A percentile compares a stretch with the other conserved stretches of the same genome.
Evolutionary conservation across 768 basidiomycete genomes (phyloP).

Genomic region (Favolaschia claudopus): DNA sequence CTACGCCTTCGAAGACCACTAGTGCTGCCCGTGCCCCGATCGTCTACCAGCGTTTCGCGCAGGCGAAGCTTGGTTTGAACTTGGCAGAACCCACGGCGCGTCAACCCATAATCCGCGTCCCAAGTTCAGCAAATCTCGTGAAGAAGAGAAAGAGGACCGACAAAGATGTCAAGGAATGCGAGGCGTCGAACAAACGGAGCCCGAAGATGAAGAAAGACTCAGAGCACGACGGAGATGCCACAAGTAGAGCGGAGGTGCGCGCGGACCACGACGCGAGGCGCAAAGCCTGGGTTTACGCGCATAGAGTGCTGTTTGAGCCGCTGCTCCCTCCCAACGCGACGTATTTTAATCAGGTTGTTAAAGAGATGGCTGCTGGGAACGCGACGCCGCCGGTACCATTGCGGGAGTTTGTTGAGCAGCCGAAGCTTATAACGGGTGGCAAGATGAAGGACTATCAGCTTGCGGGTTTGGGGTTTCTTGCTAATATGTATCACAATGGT

Average conservation of each 20-base stretch:
- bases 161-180: too few species aligned
- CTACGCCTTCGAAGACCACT: too few species aligned
- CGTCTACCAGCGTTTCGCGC: too few species aligned
- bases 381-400: constrained; percentile 41
- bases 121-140: too few species aligned
- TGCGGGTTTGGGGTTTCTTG: constrained; percentile 70
- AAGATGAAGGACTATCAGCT: constrained; percentile 80
- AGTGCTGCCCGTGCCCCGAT: too few species aligned
- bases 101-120: too few species aligned
- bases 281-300: constrained; percentile 54
- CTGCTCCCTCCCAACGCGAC: constrained; percentile 49
- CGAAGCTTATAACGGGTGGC: constrained; percentile 58
- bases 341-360: constrained; percentile 46
- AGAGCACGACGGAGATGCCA: not conserved
- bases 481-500: constrained; percentile 74
- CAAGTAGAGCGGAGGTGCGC: not conserved
- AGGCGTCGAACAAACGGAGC: too few species aligned
- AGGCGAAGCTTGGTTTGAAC: too few species aligned
- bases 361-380: constrained; percentile 34
- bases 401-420: constrained; percentile 54
- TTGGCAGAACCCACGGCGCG: too few species aligned
- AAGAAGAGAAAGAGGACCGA: too few species aligned
- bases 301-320: constrained; percentile 53
- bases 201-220: not conserved
- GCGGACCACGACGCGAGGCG: constrained; percentile 24